Percentiles rank a stretch among this genome's conserved stretches.
These are phyloP conservation scores for Kwoniella shandongensis DNA, from an alignment of 768 basidiomycete species.

Conservation along the genomic window DNA sequence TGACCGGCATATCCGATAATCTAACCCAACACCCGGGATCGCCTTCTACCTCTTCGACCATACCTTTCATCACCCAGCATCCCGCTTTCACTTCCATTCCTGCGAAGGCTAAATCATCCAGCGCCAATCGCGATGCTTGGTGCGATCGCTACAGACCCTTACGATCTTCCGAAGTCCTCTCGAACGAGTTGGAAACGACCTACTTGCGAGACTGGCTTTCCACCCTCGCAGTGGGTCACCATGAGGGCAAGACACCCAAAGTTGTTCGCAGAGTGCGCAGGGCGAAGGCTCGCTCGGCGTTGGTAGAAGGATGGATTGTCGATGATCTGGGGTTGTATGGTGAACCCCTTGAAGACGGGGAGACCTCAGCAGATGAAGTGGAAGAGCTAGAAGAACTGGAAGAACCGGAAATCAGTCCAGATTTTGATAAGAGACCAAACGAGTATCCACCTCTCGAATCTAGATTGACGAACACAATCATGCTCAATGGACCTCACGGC, in stretches of 20 bases:
- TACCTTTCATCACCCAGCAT: conserved; percentile 15
- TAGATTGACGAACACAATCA: conserved; percentile 76
- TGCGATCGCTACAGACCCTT: conserved; percentile 47
- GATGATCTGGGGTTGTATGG: conserved; percentile 47
- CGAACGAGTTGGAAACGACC: conserved; percentile 47
- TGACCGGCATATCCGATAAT: background rate
- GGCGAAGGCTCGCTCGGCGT: conserved; percentile 15
- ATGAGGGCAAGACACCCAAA: conserved; percentile 14
- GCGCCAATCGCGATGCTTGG: conserved; percentile 45
- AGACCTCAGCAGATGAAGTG: conserved; percentile 11
- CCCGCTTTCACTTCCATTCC: conserved; percentile 27
- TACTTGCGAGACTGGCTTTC: conserved; percentile 52
- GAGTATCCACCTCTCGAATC: conserved; percentile 27
- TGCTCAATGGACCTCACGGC: conserved; percentile 78
- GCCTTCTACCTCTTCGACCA: background rate
- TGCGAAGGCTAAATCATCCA: background rate
- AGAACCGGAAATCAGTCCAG: conserved; percentile 14
- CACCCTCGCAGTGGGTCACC: conserved; percentile 41
- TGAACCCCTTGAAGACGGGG: conserved; percentile 8
- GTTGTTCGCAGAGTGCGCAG: conserved; percentile 46
- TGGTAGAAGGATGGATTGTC: conserved; percentile 51
- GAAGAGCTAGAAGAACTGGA: conserved; percentile 31
- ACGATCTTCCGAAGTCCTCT: conserved; percentile 42
- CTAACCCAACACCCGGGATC: background rate
- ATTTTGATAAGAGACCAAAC: conserved; percentile 21